These are phyloP conservation scores for Pseudocercospora ulei DNA, from an alignment of 2,329 filamentous ascomycete species.

Conservation along the genomic window DNA sequence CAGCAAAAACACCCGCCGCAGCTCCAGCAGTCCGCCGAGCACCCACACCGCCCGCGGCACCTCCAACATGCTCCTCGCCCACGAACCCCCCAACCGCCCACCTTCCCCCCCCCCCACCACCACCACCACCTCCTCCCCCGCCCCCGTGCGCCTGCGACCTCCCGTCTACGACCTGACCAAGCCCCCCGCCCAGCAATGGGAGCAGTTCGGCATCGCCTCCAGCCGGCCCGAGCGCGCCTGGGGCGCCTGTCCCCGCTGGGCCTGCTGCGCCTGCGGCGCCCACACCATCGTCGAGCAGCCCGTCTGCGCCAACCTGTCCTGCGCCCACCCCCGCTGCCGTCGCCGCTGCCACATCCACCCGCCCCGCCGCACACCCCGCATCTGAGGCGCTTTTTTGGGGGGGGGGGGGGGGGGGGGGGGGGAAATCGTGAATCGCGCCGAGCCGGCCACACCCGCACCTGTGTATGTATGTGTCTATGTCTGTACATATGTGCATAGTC, in stretches of 20 bases:
- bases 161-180: constrained; percentile 20
- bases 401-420: too few relatives aligned
- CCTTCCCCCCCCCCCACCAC: neutral
- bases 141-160: constrained; percentile 16
- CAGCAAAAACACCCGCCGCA: too few relatives aligned
- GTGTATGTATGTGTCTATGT: too few relatives aligned
- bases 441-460: too few relatives aligned
- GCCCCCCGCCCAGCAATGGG: constrained; percentile 18
- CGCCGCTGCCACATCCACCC: too few relatives aligned
- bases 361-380: too few relatives aligned
- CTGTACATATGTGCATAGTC: too few relatives aligned
- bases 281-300: constrained; percentile 29
- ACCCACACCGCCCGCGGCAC: too few relatives aligned
- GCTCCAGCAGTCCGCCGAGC: too few relatives aligned
- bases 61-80: neutral
- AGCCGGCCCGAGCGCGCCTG: constrained; percentile 21
- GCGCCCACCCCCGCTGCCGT: too few relatives aligned
- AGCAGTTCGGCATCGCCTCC: constrained; percentile 9
- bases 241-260: constrained; percentile 26
- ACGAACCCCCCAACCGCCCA: neutral
- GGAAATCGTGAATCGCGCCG: too few relatives aligned
- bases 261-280: constrained; percentile 25
- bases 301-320: constrained; percentile 26
- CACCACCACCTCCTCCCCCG: constrained; percentile 1
- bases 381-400: too few relatives aligned